Evolutionary conservation across 305 asterid genomes (phyloP).

Genomic region (Solanum hybrid): DNA sequence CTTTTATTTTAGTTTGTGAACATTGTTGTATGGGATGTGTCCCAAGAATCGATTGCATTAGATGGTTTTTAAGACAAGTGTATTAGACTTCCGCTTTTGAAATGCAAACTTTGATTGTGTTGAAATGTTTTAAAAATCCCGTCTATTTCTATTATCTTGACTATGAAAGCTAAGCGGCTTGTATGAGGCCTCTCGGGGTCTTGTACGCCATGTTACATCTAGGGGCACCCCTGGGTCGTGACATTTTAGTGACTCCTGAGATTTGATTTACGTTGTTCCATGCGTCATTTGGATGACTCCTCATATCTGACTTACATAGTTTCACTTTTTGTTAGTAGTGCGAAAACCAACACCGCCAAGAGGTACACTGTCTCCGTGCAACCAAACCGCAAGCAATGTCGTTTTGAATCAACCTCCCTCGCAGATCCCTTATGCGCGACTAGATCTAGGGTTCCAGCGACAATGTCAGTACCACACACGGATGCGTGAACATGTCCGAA

Average conservation of each 20-base stretch:
- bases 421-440: neutral
- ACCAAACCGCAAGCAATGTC: neutral
- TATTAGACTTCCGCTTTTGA: neutral
- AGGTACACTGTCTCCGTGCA: neutral
- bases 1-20: neutral
- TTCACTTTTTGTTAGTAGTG: neutral
- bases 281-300: neutral
- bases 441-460: neutral
- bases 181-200: neutral
- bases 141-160: neutral
- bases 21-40: neutral
- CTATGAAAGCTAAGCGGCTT: neutral
- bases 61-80: neutral
- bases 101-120: neutral
- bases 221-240: neutral
- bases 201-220: neutral
- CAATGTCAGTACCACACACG: neutral
- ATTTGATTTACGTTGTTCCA: neutral
- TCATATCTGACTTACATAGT: neutral
- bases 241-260: neutral
- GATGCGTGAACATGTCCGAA: neutral
- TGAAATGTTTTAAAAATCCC: neutral
- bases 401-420: neutral
- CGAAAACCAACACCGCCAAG: neutral
- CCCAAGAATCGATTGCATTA: neutral